Evolutionary conservation across 768 basidiomycete genomes (phyloP), one percentile per base, ranked within the genome.

Genomic region (Galerina sulciceps): DNA sequence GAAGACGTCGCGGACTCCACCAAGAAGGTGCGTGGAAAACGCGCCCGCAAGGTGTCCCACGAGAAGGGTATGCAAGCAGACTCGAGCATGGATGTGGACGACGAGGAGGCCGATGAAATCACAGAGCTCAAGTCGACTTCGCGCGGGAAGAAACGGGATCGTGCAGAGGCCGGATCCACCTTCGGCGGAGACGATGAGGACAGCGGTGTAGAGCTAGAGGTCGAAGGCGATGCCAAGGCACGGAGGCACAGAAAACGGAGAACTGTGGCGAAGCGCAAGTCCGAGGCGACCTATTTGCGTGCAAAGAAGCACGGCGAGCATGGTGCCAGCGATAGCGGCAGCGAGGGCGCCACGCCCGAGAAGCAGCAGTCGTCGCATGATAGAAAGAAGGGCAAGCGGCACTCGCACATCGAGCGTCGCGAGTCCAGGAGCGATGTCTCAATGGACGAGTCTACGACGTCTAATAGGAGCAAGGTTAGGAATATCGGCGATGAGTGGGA

Each of bases 401-500:
- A 59, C 9, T 67, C 71, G 58, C 53, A 73, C 62, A 58, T 60
- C 55, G 50, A 61, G 55, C 48, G 52, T 53, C 31, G 63, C 67
- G 79, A 61, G 13, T 35, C 59, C 14, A 64, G 58, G 20, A 76
- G 75, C 47, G 82, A 88, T 68, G 64, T 75, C n/a, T 81, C 76
- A 4, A 74, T 80, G 71, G 81, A 82, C 34, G 83, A 76, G n/a
- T 76, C 78, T 9, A 70, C 75, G 22, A 65, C 79, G 10, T 84
- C 85, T 62, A 76, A 80, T 10, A 75, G 79, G n/a, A 83, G 84
- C 57, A 82, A 79, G 62, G 79, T 81, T 23, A 82, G 85, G 51
- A 80, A 76, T 57, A 80, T 90, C 58, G 90, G 90, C 23, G 91
- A 93, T 35, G 82, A 87, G 69, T 94, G 91, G 91, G 85, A 89